A percentile compares a stretch with the other conserved stretches of the same genome.
These are phyloP conservation scores for Codiaeum variegatum DNA, from an alignment of 441 rosid genomes.

Conservation along the genomic window DNA sequence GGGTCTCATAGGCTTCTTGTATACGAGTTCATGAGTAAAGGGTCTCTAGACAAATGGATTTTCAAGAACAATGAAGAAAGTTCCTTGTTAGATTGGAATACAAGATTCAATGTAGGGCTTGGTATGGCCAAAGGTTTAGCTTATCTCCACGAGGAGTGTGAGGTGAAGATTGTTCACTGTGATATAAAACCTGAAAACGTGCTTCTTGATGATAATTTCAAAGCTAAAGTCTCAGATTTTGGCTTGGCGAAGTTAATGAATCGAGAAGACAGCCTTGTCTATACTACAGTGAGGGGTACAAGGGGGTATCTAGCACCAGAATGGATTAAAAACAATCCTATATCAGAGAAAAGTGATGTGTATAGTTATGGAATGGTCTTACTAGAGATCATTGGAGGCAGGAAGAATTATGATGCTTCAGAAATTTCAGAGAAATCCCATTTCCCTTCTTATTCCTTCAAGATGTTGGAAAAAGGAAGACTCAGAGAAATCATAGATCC, in stretches of 20 bases:
- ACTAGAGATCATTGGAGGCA: constrained; percentile 76
- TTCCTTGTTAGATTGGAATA: constrained; percentile 54
- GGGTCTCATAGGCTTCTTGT: constrained; percentile 73
- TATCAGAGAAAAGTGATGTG: constrained; percentile 83
- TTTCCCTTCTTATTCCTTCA: constrained; percentile 72
- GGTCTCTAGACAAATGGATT: constrained; percentile 82
- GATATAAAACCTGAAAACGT: constrained; percentile 88
- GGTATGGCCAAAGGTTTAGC: constrained; percentile 86
- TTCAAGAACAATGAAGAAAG: constrained; percentile 43
- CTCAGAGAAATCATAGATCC: constrained; percentile 56
- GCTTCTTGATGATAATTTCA: constrained; percentile 64
- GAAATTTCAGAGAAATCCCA: constrained; percentile 61
- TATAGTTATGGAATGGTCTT: constrained; percentile 81
- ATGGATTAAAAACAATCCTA: constrained; percentile 78
- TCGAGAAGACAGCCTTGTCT: constrained; percentile 75
- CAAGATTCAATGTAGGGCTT: constrained; percentile 64
- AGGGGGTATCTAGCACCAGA: constrained; percentile 85
- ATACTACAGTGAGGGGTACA: constrained; percentile 80
- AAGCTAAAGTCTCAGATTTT: constrained; percentile 82
- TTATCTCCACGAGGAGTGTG: constrained; percentile 81
- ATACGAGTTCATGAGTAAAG: constrained; percentile 66
- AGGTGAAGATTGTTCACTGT: constrained; percentile 67
- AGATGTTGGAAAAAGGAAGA: constrained; percentile 79
- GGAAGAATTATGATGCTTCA: constrained; percentile 59
- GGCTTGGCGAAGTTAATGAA: constrained; percentile 87